These are phyloP conservation scores for Ascochyta lentis DNA, from an alignment of 2,329 filamentous ascomycete species.

Conservation along the genomic window DNA sequence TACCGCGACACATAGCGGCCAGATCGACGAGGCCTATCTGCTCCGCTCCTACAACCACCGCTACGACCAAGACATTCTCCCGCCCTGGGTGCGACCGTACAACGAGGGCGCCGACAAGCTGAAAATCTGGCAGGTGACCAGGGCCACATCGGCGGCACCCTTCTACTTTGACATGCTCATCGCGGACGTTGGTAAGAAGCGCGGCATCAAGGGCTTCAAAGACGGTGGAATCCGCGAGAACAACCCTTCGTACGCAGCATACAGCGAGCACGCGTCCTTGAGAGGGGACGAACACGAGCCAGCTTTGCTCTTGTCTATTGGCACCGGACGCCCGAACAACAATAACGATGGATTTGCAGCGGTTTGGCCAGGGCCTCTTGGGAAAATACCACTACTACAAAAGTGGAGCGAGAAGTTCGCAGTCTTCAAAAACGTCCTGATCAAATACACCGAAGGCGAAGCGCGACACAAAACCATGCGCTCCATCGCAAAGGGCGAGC, in stretches of 20 bases:
- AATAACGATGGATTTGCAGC: constrained; percentile 56
- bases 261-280: constrained; percentile 55
- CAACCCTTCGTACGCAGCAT: constrained; percentile 57
- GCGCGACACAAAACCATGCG: constrained; percentile 57
- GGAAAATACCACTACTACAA: constrained; percentile 49
- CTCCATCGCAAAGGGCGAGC: constrained; percentile 54
- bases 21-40: constrained; percentile 57
- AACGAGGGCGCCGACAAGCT: constrained; percentile 56
- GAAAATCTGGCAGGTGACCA: constrained; percentile 59
- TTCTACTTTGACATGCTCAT: constrained; percentile 60
- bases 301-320: constrained; percentile 55
- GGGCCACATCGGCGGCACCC: constrained; percentile 61
- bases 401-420: constrained; percentile 58
- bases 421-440: constrained; percentile 57
- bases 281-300: constrained; percentile 54
- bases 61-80: constrained; percentile 50
- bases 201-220: constrained; percentile 54
- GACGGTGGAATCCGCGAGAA: constrained; percentile 60
- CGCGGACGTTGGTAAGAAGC: constrained; percentile 48
- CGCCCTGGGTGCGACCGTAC: constrained; percentile 56
- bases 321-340: constrained; percentile 55
- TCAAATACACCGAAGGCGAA: constrained; percentile 61
- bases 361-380: constrained; percentile 55
- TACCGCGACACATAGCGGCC: constrained; percentile 56
- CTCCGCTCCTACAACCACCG: constrained; percentile 57